Evolutionary conservation across 306 rosid species (phyloP).

Genomic region (Citrullus amarus): DNA sequence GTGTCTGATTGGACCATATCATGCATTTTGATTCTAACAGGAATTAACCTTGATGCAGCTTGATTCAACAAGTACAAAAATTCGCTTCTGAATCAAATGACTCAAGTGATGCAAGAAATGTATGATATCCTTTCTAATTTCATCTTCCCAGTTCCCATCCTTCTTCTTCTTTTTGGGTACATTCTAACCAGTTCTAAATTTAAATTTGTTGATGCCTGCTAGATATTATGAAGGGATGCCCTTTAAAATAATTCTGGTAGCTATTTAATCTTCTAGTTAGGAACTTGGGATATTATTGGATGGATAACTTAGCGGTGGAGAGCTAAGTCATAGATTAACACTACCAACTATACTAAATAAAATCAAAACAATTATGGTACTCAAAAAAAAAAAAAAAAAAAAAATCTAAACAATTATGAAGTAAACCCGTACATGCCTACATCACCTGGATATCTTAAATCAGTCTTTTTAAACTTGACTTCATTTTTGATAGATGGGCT

Average conservation of each 20-base stretch:
- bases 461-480: neutral
- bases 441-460: neutral
- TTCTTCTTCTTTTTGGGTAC: too few species aligned
- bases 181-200: neutral
- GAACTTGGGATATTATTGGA: neutral
- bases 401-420: neutral
- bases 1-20: neutral
- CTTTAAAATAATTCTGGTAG: neutral
- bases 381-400: neutral
- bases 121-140: constrained; percentile 34
- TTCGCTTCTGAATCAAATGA: constrained; percentile 62
- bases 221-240: neutral
- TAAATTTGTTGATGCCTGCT: neutral
- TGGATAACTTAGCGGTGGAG: neutral
- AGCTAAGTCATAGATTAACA: neutral
- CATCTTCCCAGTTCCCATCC: neutral
- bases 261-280: neutral
- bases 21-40: constrained; percentile 14
- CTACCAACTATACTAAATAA: neutral
- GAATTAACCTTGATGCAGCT: constrained; percentile 45
- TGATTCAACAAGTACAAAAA: constrained; percentile 83
- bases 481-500: constrained; percentile 53
- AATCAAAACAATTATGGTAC: neutral
- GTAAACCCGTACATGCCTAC: neutral
- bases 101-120: constrained; percentile 70